Evolutionary conservation across 1,139 yeast species (phyloP).

Genomic region (Hyphopichia burtonii): DNA sequence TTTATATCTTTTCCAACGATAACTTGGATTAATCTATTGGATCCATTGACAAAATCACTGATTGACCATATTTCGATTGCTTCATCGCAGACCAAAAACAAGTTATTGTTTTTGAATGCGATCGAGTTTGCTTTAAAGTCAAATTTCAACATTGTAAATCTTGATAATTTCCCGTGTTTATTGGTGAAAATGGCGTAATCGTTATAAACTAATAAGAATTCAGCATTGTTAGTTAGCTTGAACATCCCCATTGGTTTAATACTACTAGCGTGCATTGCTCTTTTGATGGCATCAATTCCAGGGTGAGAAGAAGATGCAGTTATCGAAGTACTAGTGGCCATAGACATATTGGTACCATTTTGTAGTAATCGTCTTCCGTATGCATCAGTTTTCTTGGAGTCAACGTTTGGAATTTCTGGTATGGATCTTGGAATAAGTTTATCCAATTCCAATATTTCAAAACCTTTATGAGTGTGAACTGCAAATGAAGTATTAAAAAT

Average conservation of each 20-base stretch:
- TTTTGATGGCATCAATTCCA: constrained; percentile 33
- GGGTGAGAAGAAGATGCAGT: constrained; percentile 9
- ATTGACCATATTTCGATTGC: constrained; percentile 69
- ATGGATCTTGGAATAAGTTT: constrained; percentile 55
- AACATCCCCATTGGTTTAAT: constrained; percentile 62
- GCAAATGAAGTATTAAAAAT: constrained; percentile 63
- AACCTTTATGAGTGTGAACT: constrained; percentile 66
- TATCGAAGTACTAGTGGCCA: constrained; percentile 4
- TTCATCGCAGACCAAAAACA: constrained; percentile 66
- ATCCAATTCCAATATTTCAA: constrained; percentile 64
- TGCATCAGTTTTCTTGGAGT: constrained; percentile 29
- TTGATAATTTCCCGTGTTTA: constrained; percentile 60
- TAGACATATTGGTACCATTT: constrained; percentile 1
- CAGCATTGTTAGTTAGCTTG: constrained; percentile 51
- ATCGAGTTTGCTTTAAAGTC: constrained; percentile 61
- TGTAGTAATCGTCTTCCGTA: constrained; percentile 23
- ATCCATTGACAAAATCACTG: constrained; percentile 47
- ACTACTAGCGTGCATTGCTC: constrained; percentile 32
- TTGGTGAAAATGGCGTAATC: constrained; percentile 73
- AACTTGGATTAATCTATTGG: constrained; percentile 65
- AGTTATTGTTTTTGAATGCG: constrained; percentile 55
- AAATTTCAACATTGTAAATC: constrained; percentile 57
- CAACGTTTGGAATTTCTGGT: constrained; percentile 41
- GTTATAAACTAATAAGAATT: constrained; percentile 66
- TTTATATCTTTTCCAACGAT: constrained; percentile 67